phyloP scores from a whole-genome alignment of 306 rosid species.

The Ceratonia siliqua region DNA sequence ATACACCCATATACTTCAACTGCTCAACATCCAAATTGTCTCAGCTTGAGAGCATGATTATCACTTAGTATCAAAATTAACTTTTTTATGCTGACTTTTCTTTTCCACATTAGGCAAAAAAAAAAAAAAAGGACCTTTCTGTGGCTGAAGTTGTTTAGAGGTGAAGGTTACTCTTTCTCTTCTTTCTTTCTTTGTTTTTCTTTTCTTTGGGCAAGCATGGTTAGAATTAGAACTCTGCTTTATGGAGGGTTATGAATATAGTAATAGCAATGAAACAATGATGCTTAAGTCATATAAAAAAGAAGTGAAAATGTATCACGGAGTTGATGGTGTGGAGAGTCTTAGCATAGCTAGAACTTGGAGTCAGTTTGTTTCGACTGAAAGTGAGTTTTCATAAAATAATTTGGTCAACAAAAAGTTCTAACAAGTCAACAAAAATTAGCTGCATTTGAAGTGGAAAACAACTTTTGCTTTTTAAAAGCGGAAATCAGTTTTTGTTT shows the following conservation, averaged over 20 bases:
- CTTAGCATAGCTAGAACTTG: not conserved
- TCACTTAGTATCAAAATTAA: not conserved
- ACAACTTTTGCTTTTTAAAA: too few relatives aligned
- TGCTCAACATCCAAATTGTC: constrained; percentile 10
- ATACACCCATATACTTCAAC: not conserved
- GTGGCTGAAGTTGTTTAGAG: not conserved
- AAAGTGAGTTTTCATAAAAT: too few relatives aligned
- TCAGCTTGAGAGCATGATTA: not conserved
- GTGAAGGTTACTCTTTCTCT: not conserved
- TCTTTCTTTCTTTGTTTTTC: not conserved
- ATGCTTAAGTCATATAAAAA: not conserved
- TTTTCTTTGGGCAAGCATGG: not conserved
- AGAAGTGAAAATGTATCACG: not conserved
- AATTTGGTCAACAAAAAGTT: too few relatives aligned
- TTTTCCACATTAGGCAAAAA: not conserved
- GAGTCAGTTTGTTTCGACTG: too few relatives aligned
- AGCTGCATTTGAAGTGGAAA: too few relatives aligned
- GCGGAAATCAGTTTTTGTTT: too few relatives aligned
- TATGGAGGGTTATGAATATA: constrained; percentile 1
- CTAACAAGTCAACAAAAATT: too few relatives aligned
- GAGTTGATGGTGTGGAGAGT: constrained; percentile 2
- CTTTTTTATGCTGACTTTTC: not conserved
- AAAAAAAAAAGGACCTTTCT: not conserved
- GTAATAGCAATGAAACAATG: not conserved
- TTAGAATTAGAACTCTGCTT: not conserved